Evolutionary conservation across 768 basidiomycete genomes (phyloP).

Genomic region (Sutorius australiensis): DNA sequence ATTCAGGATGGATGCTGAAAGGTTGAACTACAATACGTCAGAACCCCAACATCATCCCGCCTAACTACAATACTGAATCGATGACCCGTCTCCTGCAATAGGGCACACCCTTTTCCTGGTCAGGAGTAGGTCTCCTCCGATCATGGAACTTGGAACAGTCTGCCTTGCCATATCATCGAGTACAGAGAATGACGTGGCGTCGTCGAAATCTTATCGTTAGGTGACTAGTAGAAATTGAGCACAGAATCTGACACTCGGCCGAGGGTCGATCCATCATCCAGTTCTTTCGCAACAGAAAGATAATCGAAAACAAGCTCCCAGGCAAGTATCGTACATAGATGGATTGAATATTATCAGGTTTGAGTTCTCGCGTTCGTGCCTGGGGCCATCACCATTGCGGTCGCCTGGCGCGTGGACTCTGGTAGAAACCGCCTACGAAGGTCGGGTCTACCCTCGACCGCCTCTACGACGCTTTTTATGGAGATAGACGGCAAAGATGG

Average conservation of each 20-base stretch:
- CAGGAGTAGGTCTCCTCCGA: neutral
- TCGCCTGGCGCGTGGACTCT: too few species aligned
- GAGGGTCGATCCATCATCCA: neutral
- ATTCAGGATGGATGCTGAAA: neutral
- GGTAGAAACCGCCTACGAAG: too few species aligned
- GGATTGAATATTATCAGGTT: too few species aligned
- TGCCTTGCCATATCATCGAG: conserved; percentile 11
- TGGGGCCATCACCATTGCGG: neutral
- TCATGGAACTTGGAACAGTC: conserved; percentile 5
- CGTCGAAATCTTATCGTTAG: neutral
- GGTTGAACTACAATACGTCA: too few species aligned
- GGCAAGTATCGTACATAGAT: neutral
- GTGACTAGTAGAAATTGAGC: neutral
- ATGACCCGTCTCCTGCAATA: neutral
- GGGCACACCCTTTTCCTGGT: neutral
- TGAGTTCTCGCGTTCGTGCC: neutral
- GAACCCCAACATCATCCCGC: too few species aligned
- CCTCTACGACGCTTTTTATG: neutral
- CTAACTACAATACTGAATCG: too few species aligned
- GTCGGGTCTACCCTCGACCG: too few species aligned
- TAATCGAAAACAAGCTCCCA: neutral
- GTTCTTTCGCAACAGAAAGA: neutral
- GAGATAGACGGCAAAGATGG: neutral
- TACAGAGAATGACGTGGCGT: neutral
- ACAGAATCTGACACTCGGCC: neutral